phyloP scores from a whole-genome alignment of 23 red algal genomes.

The Agarophyton chilense region DNA sequence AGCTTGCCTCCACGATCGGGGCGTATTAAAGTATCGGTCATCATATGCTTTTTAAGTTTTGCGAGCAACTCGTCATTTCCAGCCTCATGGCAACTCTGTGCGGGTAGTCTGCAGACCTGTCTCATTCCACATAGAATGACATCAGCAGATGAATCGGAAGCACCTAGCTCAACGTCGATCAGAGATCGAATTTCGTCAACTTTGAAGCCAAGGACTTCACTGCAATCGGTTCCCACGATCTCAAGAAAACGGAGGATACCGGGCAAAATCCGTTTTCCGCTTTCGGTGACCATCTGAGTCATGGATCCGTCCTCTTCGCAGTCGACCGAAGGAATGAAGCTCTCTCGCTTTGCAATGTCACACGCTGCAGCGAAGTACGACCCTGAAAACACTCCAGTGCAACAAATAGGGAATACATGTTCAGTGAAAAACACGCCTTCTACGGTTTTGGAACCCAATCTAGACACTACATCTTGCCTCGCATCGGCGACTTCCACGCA shows the following conservation, averaged over 20 bases:
- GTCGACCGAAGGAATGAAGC: neutral
- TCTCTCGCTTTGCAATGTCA: conserved; percentile 39
- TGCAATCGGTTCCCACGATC: conserved; percentile 7
- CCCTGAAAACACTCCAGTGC: conserved; percentile 57
- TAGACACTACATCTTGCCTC: conserved; percentile 41
- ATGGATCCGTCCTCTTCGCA: neutral
- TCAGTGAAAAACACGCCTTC: conserved; percentile 32
- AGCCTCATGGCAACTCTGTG: neutral
- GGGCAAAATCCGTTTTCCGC: conserved; percentile 34
- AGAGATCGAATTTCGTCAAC: conserved; percentile 5
- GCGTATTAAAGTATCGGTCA: conserved; percentile 5
- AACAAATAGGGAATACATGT: conserved; percentile 33
- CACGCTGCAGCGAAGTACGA: conserved; percentile 18
- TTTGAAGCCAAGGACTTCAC: neutral
- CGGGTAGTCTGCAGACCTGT: conserved; percentile 11
- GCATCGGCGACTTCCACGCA: conserved; percentile 1
- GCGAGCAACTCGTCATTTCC: neutral
- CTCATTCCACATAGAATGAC: conserved; percentile 54
- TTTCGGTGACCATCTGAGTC: conserved; percentile 18
- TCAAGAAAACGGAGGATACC: conserved; percentile 52
- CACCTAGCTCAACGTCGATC: neutral
- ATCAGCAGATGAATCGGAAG: conserved; percentile 43
- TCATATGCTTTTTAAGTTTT: conserved; percentile 3
- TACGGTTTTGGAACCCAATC: conserved; percentile 51
- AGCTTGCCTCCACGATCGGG: conserved; percentile 7